Evolutionary conservation across 306 rosid species (phyloP), one percentile per base, ranked within the genome.

Genomic region (Castanospermum australe): DNA sequence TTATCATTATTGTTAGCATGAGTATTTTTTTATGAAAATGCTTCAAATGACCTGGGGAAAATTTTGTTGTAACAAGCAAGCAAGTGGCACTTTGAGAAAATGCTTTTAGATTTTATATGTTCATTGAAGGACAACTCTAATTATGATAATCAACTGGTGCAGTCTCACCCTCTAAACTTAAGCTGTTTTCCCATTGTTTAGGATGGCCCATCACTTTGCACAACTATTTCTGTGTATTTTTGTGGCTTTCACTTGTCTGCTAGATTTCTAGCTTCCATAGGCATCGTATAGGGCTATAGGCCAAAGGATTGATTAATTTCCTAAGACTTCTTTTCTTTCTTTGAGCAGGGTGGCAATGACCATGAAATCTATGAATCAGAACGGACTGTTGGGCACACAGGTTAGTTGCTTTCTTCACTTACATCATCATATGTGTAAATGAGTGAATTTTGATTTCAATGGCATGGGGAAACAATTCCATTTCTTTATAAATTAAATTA

Each of bases 301-400:
- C 35, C 25, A 13, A 35, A 71, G 75, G 1, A 50, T 67, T 63
- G 35, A 48, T 47, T 56, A 61, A n/a, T 78, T 45, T 71, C 44
- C 54, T 63, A 39, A 32, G 17, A 21, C 32, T 5, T 36, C 48
- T 17, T 54, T 15, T 5, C 28, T 75, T 71, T 22, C 32, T 51
- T 71, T 85, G 82, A 24, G 48, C 92, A 94, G 97, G 99, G 99
- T 75, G 99, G 99, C 67, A 95, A 95, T 70, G 99, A 95, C 78
- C 98, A 95, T 77, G 99, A 92, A 86, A 95, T 95, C 72, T 95
- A 52, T 82, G 99, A 91, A 89, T 95, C 97, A 50, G 97, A 91
- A 50, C 63, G 84, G 77, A 95, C 99, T 14, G 38, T 88, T 2
- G 99, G 98, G 39, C 99, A 92, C 91, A 92, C 90, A 67, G 98